Percentiles rank a stretch among this genome's conserved stretches.
phyloP scores from a whole-genome alignment of 257 asterid species.

The Echites panduratus region DNA sequence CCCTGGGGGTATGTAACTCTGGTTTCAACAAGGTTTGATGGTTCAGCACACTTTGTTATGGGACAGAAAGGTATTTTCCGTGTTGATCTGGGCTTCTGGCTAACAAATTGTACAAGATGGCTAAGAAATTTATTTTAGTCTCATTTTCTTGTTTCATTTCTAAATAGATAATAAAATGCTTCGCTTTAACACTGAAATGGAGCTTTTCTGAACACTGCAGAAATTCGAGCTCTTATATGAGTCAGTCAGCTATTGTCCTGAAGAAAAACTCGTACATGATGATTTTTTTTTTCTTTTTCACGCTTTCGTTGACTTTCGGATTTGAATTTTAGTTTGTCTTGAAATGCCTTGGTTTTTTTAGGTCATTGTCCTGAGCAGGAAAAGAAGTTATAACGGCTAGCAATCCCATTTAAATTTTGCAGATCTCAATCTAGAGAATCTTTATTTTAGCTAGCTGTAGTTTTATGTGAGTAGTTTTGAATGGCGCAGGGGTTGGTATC shows the following conservation, averaged over 20 bases:
- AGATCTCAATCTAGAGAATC: neutral
- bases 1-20: neutral
- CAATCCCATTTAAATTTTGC: neutral
- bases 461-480: neutral
- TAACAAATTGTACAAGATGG: too few species aligned
- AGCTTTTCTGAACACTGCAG: neutral
- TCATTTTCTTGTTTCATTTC: neutral
- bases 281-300: neutral
- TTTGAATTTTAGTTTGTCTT: neutral
- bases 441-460: neutral
- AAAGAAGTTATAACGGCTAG: neutral
- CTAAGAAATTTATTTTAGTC: neutral
- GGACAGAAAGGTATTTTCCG: neutral
- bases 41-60: neutral
- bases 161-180: neutral
- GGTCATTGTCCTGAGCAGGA: neutral
- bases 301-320: neutral
- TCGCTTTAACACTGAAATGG: neutral
- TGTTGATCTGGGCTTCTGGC: neutral
- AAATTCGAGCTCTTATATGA: neutral
- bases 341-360: neutral
- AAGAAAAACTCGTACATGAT: neutral
- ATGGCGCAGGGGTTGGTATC: constrained; percentile 4
- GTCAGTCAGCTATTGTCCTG: neutral
- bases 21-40: neutral